phyloP scores from a whole-genome alignment of 495 filamentous ascomycete genomes.

The Xylaria cubensis region DNA sequence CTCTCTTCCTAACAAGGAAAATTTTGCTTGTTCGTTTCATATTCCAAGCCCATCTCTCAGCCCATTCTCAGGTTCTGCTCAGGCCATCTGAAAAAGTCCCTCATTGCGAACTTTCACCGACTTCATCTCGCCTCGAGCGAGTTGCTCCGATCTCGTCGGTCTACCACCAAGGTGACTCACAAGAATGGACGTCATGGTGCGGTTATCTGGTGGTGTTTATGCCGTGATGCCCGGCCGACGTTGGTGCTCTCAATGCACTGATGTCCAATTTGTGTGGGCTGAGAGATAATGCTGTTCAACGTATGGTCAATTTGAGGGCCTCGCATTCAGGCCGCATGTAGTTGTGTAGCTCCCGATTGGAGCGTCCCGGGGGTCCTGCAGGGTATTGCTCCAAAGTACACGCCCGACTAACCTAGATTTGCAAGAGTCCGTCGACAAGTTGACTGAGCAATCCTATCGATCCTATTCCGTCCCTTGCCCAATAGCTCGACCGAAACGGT shows the following conservation, averaged over 20 bases:
- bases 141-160: slow-evolving; percentile 23
- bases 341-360: slow-evolving; percentile 28
- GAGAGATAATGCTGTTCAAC: slow-evolving; percentile 14
- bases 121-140: slow-evolving; percentile 8
- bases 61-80: background rate
- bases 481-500: slow-evolving; percentile 24
- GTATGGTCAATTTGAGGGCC: slow-evolving; percentile 27
- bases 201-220: slow-evolving; percentile 20
- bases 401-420: slow-evolving; percentile 7
- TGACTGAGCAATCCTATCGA: slow-evolving; percentile 23
- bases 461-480: slow-evolving; percentile 11
- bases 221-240: slow-evolving; percentile 30
- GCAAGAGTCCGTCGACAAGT: slow-evolving; percentile 10
- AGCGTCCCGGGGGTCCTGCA: slow-evolving; percentile 13
- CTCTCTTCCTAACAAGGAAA: slow-evolving; percentile 5
- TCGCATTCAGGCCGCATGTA: slow-evolving; percentile 28
- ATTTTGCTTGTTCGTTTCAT: slow-evolving; percentile 21
- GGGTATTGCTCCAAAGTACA: slow-evolving; percentile 19
- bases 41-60: slow-evolving; percentile 5
- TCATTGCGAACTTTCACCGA: background rate
- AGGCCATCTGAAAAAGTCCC: background rate
- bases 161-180: slow-evolving; percentile 27
- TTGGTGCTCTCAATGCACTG: slow-evolving; percentile 27
- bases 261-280: slow-evolving; percentile 34
- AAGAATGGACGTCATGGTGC: slow-evolving; percentile 26